Evolutionary conservation across 108 stramenopile species (phyloP), one percentile per base, ranked within the genome.

Genomic region (Parietichytrium sp.): DNA sequence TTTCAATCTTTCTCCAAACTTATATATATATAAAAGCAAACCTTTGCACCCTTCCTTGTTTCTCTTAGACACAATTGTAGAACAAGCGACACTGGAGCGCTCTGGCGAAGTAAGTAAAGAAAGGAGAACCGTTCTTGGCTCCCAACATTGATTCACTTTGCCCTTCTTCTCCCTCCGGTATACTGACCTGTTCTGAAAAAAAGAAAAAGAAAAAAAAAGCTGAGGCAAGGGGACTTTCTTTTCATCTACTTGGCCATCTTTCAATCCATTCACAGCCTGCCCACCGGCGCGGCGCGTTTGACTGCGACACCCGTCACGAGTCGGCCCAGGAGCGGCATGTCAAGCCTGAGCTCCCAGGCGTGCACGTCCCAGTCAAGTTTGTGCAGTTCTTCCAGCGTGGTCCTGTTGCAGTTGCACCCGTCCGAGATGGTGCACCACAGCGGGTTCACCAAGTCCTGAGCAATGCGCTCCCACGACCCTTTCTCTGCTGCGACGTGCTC

Each of bases 331-430:
- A 42, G 6, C 23, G 84, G 54, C 29, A 49, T 54, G n/a, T 52
- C 29, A 0, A 54, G n/a, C 7, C 77, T 18, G 29, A 79, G 47
- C 29, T 82, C 13, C 87, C 87, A 87, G 6, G 79, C 79, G 47
- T 80, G 54, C 20, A 87, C 79, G 6, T 87, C 48, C 87, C 83
- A 87, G 38, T 54, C 36, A 23, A 79, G 54, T 3, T 48, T 8
- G 25, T 16, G 49, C 23, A 87, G 54, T 4, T 27, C 25, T 30
- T 85, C 38, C 18, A 87, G 18, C 8, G 84, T 61, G 83, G 85
- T 79, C 10, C 87, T 80, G 33, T 87, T 81, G 54, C 83, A 80
- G 47, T 87, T 85, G 79, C 87, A 87, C 13, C 87, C 87, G 26
- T 78, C 82, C 3, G 23, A 42, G 16, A 87, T 77, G 31, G 27